Conservation (phyloP, 73 alveolate species). For the Paramecium sonneborni region DNA sequence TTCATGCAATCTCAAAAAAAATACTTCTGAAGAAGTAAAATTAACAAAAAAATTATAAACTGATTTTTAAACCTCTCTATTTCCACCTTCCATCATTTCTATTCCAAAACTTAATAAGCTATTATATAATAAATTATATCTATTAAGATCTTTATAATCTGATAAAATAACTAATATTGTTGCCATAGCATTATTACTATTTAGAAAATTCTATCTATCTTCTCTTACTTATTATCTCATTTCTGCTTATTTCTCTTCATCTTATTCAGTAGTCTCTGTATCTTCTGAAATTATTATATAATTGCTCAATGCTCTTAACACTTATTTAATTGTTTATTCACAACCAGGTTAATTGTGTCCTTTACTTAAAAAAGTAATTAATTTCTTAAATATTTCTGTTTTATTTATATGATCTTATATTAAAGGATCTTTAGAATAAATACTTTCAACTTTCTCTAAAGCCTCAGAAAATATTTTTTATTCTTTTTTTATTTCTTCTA, state of each 20-base stretch:
- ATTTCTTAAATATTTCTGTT: constrained; percentile 60
- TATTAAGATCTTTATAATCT: constrained; percentile 62
- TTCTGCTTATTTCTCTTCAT: constrained; percentile 56
- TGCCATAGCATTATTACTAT: constrained; percentile 61
- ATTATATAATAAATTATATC: constrained; percentile 53
- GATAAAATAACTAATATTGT: constrained; percentile 18
- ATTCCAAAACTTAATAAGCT: constrained; percentile 68
- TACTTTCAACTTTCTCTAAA: constrained; percentile 56
- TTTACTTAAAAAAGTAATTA: constrained; percentile 42
- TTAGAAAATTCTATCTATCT: constrained; percentile 49
- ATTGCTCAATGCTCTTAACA: constrained; percentile 60
- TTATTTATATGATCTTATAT: constrained; percentile 55
- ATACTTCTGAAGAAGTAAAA: constrained; percentile 63
- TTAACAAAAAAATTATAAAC: constrained; percentile 68
- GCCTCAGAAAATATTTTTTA: constrained; percentile 61
- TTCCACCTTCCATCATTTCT: constrained; percentile 70
- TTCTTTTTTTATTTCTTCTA: constrained; percentile 54
- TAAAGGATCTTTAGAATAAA: constrained; percentile 52
- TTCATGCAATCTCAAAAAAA: constrained; percentile 66
- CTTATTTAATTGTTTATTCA: constrained; percentile 32
- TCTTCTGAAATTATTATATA: not conserved
- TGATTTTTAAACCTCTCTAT: constrained; percentile 67
- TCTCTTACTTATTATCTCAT: constrained; percentile 37
- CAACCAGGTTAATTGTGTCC: constrained; percentile 46
- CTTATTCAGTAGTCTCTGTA: not conserved